Evolutionary conservation across 129 eudicot genomes (phyloP), one percentile per base, ranked within the genome.

Genomic region (Solidago caesia): DNA sequence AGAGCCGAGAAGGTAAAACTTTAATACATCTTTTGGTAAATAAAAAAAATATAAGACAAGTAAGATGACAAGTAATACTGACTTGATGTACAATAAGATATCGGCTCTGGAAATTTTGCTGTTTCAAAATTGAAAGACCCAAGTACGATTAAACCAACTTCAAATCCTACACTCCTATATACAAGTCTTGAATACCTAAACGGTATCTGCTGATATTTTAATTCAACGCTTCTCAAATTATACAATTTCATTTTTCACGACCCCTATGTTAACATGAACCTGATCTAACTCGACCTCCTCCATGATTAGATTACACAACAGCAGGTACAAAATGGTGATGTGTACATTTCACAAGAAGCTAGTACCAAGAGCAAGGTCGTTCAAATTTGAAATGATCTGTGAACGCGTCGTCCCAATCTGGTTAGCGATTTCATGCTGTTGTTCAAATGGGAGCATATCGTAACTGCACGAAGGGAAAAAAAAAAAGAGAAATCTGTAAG

Each of bases 361-460:
- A 44, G 91, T 94, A 67, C 84, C 89, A 11, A 88, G 75, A 14
- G 88, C 74, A 67, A 94, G 88, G 74, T 94, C 99, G 69, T 94
- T 94, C 86, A 94, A 81, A 81, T 91, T 94, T 56, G 99, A 86
- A 33, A 94, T 67, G 64, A 94, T 89, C 82, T 94, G 99, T 14
- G 87, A 75, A 21, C 97, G 91, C 10, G 99, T 94, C 0, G 99
- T 94, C 74, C 99, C 99, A 47, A 91, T 87, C 86, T 94, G 99
- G 71, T 91, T 80, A 58, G 97, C 99, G 11, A 94, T 94, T 81
- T 94, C 99, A 51, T 85, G 87, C 78, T 94, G 99, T 72, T 94
- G 87, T 75, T 94, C 97, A 14, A 94, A 78, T n/a, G 89, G 83
- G 45, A 94, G 85, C 97, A 91, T 87, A 73, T 91, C 99, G 66